Conservation (phyloP, 1,139 yeast genomes). For the Williopsis jadinii region DNA sequence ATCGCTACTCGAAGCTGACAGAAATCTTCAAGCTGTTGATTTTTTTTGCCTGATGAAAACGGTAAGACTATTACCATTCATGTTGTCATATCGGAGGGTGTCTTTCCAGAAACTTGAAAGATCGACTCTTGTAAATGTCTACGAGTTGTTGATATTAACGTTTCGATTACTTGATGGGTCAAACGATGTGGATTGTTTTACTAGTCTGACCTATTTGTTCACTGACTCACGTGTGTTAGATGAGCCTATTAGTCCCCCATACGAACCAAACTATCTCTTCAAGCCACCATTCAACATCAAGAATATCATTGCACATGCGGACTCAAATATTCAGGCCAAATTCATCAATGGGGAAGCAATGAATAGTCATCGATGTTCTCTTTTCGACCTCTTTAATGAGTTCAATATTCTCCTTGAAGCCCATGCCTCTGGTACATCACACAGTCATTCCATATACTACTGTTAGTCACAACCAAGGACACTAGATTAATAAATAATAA, state of each 20-base stretch:
- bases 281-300: constrained; percentile 11
- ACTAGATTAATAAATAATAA: neutral
- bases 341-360: too few species aligned
- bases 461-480: neutral
- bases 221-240: constrained; percentile 8
- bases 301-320: neutral
- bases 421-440: too few species aligned
- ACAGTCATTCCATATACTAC: too few species aligned
- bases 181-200: constrained; percentile 9
- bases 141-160: constrained; percentile 5
- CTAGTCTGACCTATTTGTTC: constrained; percentile 8
- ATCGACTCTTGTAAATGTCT: constrained; percentile 10
- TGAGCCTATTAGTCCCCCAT: constrained; percentile 5
- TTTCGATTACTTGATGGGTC: constrained; percentile 13
- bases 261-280: constrained; percentile 9
- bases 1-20: constrained; percentile 5
- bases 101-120: constrained; percentile 10
- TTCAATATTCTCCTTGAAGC: constrained; percentile 2
- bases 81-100: constrained; percentile 11
- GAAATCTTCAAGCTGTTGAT: constrained; percentile 12
- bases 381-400: constrained; percentile 8
- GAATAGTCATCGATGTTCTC: too few species aligned
- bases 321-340: too few species aligned
- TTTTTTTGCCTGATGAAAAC: constrained; percentile 13
- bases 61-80: constrained; percentile 10